A percentile compares a stretch with the other conserved stretches of the same genome.
phyloP scores from a whole-genome alignment of 1,139 yeast species.

The Pichia sp. region DNA sequence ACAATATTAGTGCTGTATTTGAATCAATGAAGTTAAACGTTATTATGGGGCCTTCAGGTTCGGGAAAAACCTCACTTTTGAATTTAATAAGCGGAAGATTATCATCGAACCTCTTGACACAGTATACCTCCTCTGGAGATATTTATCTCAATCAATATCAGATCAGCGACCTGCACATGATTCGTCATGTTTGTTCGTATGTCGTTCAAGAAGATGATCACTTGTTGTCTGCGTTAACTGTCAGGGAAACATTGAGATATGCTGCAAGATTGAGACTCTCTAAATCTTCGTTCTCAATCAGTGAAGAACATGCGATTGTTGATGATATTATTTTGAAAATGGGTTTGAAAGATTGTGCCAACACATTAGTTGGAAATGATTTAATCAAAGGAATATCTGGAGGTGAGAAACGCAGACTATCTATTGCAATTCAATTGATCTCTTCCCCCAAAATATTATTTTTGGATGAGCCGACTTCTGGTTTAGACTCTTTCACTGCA shows the following conservation, averaged over 20 bases:
- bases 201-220: slow-evolving; percentile 81
- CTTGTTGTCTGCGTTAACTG: slow-evolving; percentile 65
- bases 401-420: slow-evolving; percentile 79
- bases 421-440: slow-evolving; percentile 74
- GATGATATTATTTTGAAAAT: slow-evolving; percentile 58
- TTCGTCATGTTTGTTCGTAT: slow-evolving; percentile 58
- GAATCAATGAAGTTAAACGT: slow-evolving; percentile 67
- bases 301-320: slow-evolving; percentile 39
- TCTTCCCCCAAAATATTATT: slow-evolving; percentile 68
- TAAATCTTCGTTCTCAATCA: slow-evolving; percentile 33
- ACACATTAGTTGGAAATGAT: slow-evolving; percentile 71
- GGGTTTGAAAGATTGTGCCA: slow-evolving; percentile 76
- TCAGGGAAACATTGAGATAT: slow-evolving; percentile 66
- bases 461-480: slow-evolving; percentile 87
- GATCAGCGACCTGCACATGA: slow-evolving; percentile 28
- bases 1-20: slow-evolving; percentile 54
- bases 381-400: slow-evolving; percentile 77
- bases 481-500: slow-evolving; percentile 79
- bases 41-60: slow-evolving; percentile 87
- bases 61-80: slow-evolving; percentile 75
- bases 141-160: slow-evolving; percentile 40
- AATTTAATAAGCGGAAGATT: slow-evolving; percentile 65
- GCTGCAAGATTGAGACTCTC: slow-evolving; percentile 67
- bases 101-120: slow-evolving; percentile 41
- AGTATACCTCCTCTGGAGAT: slow-evolving; percentile 36